Conservation (phyloP, 768 basidiomycete genomes). For the Sistotremastrum suecicum region DNA sequence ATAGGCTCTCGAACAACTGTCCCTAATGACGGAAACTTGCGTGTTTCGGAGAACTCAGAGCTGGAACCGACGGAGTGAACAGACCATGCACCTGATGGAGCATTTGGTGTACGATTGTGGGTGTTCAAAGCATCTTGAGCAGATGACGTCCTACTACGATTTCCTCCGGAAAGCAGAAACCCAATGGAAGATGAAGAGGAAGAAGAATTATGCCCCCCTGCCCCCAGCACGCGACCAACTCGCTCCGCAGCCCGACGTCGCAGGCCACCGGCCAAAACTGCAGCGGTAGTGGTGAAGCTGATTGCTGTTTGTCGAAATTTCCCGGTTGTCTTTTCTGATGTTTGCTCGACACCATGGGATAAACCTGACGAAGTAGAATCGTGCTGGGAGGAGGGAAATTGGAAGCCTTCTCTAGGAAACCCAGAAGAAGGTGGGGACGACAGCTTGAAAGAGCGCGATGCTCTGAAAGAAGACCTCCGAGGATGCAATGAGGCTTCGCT, state of each 20-base stretch:
- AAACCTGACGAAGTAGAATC: too few species aligned
- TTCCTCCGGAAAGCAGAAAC: conserved; percentile 7
- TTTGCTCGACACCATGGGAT: too few species aligned
- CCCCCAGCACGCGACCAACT: conserved; percentile 53
- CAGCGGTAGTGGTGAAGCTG: conserved; percentile 61
- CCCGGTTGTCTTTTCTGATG: too few species aligned
- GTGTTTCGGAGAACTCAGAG: conserved; percentile 6
- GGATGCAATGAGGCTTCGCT: too few species aligned
- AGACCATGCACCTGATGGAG: conserved; percentile 45
- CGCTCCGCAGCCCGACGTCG: conserved; percentile 62
- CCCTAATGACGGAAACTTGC: not conserved
- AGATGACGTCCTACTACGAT: conserved; percentile 24
- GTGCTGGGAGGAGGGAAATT: too few species aligned
- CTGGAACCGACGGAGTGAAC: conserved; percentile 22
- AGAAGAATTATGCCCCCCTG: not conserved
- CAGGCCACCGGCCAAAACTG: conserved; percentile 43
- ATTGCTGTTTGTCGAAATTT: conserved; percentile 48
- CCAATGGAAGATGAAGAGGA: conserved; percentile 1
- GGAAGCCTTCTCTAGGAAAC: too few species aligned
- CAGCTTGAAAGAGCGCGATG: conserved; percentile 5
- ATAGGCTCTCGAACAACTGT: conserved; percentile 2
- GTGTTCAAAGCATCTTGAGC: conserved; percentile 25
- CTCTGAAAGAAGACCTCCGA: conserved; percentile 27
- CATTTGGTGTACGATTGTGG: conserved; percentile 37
- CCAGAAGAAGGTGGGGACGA: conserved; percentile 9